phyloP scores from a whole-genome alignment of 495 filamentous ascomycete species.

The Alectoria sarmentosa region DNA sequence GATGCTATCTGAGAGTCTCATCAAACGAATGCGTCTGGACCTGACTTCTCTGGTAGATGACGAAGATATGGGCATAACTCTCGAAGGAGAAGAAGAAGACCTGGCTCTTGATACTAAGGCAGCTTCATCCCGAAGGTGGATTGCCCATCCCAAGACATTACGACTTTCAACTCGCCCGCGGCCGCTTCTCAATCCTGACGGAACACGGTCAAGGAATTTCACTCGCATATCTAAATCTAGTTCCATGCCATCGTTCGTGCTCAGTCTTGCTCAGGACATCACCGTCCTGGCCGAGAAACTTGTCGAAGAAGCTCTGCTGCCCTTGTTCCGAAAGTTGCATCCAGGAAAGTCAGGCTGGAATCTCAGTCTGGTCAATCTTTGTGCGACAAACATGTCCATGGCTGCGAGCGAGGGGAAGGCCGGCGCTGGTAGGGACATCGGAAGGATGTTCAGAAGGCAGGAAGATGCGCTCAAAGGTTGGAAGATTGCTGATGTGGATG shows the following conservation, averaged over 20 bases:
- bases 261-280: conserved; percentile 50
- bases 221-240: conserved; percentile 62
- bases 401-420: conserved; percentile 46
- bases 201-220: conserved; percentile 42
- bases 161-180: conserved; percentile 70
- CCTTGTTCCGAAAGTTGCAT: conserved; percentile 68
- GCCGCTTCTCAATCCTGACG: conserved; percentile 47
- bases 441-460: conserved; percentile 61
- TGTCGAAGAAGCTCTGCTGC: conserved; percentile 57
- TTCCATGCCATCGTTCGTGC: conserved; percentile 61
- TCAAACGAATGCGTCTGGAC: conserved; percentile 73
- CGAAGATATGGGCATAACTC: conserved; percentile 19
- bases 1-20: conserved; percentile 57
- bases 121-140: conserved; percentile 42
- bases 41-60: conserved; percentile 50
- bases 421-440: conserved; percentile 51
- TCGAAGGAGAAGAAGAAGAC: conserved; percentile 16
- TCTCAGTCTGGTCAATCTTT: conserved; percentile 75
- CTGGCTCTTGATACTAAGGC: not conserved
- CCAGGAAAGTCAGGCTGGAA: conserved; percentile 65
- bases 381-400: conserved; percentile 76
- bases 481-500: conserved; percentile 45
- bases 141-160: conserved; percentile 62
- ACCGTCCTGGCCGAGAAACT: conserved; percentile 58
- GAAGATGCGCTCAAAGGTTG: conserved; percentile 58